Evolutionary conservation across 2,329 filamentous ascomycete genomes (phyloP), one percentile per base, ranked within the genome.

Genomic region (Fusarium camptoceras): DNA sequence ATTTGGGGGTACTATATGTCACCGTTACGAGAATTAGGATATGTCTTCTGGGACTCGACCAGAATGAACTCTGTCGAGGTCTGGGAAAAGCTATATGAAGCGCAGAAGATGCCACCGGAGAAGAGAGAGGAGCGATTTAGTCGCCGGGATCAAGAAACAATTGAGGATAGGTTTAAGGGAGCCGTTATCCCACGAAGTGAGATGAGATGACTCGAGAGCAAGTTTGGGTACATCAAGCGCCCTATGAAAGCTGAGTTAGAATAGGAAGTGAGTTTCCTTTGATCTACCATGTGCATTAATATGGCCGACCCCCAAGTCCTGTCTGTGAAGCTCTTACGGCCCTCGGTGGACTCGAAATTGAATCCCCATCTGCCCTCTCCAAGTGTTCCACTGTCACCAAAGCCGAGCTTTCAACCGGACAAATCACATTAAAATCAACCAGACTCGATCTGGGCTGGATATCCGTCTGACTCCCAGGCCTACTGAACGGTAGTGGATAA

Each of bases 401-500:
- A 0, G 25, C 28, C 7, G 54, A 16, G 5, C 59, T 64, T 14
- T 64, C 61, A 4, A 43, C 37, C 1, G 18, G 60, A 3, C 59
- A 49, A 0, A 48, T 46, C 1, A 30, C 8, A n/a, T 39, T 8
- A 4, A 49, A 49, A 0, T 44, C 6, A 0, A 5, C 10, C 0
- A 30, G 4, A 1, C 25, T 56, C 3, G 20, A 5, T 31, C 49
- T 37, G 1, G 8, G 30, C 1, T 49, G 49, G 2, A 24, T n/a
- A 20, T 64, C 30, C 3, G 30, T 57, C 22, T 41, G 49, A 16
- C 59, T 59, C 0, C 43, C 22, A 2, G 57, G 58, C n/a, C 48
- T 71, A 14, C 68, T 71, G 14, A 70, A 70, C 2, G 68, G 68
- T 0, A 70, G 30, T 0, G 56, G 68, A 12, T 68, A 51, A 2